phyloP scores from a whole-genome alignment of 169 alveolate genomes.

The Cryptosporidium ubiquitum region DNA sequence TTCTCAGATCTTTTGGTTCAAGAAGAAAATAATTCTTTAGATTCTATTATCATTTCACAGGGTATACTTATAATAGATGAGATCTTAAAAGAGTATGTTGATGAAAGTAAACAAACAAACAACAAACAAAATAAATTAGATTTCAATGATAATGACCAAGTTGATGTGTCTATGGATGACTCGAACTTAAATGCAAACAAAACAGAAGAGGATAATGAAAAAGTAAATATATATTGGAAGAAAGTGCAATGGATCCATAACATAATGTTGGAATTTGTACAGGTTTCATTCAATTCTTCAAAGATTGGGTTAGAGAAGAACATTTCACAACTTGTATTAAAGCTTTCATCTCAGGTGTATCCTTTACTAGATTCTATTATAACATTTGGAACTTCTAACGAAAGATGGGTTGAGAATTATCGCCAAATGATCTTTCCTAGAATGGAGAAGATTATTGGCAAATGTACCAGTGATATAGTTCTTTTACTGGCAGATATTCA shows the following conservation, averaged over 20 bases:
- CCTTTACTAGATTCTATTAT: constrained; percentile 4
- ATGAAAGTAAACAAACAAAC: not conserved
- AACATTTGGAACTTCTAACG: constrained; percentile 3
- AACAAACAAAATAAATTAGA: not conserved
- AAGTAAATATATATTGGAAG: constrained; percentile 39
- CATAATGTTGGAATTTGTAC: constrained; percentile 30
- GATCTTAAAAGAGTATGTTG: not conserved
- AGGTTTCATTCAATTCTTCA: not conserved
- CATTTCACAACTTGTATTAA: not conserved
- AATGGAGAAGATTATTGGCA: constrained; percentile 32
- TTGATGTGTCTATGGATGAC: not conserved
- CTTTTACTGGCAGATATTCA: not conserved
- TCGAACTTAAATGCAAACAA: not conserved
- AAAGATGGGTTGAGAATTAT: constrained; percentile 41
- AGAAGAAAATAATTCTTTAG: not conserved
- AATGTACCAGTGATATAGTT: constrained; percentile 1
- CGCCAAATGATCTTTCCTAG: constrained; percentile 50
- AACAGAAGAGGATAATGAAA: not conserved
- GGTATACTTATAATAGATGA: constrained; percentile 16
- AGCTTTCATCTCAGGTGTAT: constrained; percentile 13
- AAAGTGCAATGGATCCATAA: constrained; percentile 51
- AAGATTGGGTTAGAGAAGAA: not conserved
- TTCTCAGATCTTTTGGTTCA: not conserved
- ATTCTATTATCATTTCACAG: constrained; percentile 1
- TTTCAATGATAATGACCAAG: not conserved